These are phyloP conservation scores for Phytophthora aleatoria DNA, from an alignment of 352 stramenopile species.

Conservation along the genomic window DNA sequence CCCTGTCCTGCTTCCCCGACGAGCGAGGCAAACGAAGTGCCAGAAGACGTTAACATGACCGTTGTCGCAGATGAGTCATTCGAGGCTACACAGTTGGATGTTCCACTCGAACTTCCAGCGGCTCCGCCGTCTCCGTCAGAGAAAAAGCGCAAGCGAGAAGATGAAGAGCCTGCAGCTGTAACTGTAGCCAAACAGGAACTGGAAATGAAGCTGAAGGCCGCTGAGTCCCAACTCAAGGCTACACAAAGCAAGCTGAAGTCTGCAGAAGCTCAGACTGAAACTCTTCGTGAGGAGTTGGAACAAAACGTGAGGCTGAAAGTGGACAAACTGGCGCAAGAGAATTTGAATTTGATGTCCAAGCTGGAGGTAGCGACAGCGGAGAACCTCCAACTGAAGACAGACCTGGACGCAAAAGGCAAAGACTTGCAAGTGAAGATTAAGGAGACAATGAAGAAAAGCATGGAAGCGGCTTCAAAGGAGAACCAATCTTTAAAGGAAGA, in stretches of 20 bases:
- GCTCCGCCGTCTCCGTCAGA: conserved; percentile 24
- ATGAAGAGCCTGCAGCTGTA: conserved; percentile 19
- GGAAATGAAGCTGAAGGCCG: conserved; percentile 10
- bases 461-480: conserved; percentile 11
- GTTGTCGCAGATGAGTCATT: conserved; percentile 28
- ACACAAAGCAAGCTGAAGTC: conserved; percentile 15
- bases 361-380: conserved; percentile 22
- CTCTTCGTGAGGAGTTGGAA: conserved; percentile 17
- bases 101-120: neutral
- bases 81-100: conserved; percentile 24
- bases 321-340: conserved; percentile 31
- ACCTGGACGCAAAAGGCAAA: conserved; percentile 27
- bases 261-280: conserved; percentile 11
- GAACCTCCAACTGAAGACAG: conserved; percentile 34
- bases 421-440: conserved; percentile 20
- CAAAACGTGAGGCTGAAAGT: conserved; percentile 20
- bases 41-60: conserved; percentile 26
- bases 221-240: conserved; percentile 14
- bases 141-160: conserved; percentile 36
- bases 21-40: conserved; percentile 11
- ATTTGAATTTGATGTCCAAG: conserved; percentile 32
- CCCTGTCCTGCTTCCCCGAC: conserved; percentile 1
- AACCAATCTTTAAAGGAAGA: conserved; percentile 23
- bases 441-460: conserved; percentile 14
- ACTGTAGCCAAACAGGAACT: conserved; percentile 22